Conservation (phyloP, 192 early-diverging fungal species). For the Jimgerdemannia flammicorona region DNA sequence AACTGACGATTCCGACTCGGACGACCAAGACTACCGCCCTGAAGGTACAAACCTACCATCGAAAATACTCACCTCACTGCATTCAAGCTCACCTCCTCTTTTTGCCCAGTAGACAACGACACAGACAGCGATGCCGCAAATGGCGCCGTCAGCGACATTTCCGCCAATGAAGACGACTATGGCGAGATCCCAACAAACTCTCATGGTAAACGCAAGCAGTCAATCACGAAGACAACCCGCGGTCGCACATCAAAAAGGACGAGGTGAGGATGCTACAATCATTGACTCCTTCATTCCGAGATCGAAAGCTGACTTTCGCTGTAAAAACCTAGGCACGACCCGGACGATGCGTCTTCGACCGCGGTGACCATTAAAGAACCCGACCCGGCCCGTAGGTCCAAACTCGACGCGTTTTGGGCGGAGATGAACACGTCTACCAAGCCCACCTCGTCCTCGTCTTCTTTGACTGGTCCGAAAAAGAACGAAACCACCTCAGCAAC, state of each 20-base stretch:
- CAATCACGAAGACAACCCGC: no score
- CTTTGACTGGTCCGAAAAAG: conserved; percentile 1
- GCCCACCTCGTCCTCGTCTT: neutral
- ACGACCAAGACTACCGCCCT: no score
- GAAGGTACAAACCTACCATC: no score
- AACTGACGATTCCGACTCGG: no score
- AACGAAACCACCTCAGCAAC: neutral
- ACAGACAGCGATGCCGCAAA: conserved; percentile 4
- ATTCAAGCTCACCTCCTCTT: no score
- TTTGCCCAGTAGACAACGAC: no score
- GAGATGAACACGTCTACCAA: conserved; percentile 41
- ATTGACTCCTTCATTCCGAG: no score
- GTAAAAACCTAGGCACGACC: neutral
- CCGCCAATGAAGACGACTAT: neutral
- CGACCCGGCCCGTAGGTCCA: conserved; percentile 17
- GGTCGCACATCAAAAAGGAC: neutral
- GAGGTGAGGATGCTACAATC: no score
- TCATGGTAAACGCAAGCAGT: neutral
- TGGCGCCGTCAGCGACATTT: neutral
- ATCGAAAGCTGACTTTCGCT: no score
- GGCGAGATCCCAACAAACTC: neutral
- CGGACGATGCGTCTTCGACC: neutral
- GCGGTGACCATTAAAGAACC: neutral
- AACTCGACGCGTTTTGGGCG: conserved; percentile 51
- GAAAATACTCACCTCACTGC: no score